These are phyloP conservation scores for Trichosporon sp. DNA, from an alignment of 1,284 basidiomycete species.

Conservation along the genomic window DNA sequence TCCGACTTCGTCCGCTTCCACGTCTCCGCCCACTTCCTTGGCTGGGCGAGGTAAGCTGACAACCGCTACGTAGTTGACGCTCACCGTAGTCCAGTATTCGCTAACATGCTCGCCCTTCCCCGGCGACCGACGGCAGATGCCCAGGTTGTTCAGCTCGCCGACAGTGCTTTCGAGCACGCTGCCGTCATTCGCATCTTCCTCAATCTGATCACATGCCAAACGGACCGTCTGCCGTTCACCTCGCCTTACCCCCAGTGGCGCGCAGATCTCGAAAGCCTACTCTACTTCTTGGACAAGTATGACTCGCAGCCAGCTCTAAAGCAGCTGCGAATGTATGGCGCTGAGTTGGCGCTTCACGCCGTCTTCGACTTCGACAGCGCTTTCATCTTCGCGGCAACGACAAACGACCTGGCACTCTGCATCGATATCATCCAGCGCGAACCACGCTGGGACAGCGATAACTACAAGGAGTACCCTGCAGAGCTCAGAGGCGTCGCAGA, in stretches of 20 bases:
- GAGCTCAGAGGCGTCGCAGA: neutral
- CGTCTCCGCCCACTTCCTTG: constrained; percentile 1
- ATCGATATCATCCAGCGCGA: neutral
- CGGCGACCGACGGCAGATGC: neutral
- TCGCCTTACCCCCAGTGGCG: neutral
- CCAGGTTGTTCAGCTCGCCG: neutral
- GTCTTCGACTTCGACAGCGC: neutral
- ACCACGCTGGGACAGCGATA: neutral
- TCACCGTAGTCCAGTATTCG: neutral
- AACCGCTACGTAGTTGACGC: neutral
- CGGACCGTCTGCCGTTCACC: neutral
- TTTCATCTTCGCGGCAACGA: neutral
- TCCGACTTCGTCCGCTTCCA: constrained; percentile 11
- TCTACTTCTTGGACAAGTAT: neutral
- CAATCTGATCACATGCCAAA: neutral
- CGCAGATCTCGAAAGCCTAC: neutral
- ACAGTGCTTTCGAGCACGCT: neutral
- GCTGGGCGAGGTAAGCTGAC: neutral
- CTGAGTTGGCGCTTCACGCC: neutral
- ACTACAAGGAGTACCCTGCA: neutral
- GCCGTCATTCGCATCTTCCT: neutral
- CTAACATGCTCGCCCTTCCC: neutral
- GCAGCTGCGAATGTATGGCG: neutral
- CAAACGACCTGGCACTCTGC: neutral
- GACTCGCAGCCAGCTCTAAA: neutral